These are phyloP conservation scores for Penicillium sp. DNA, from an alignment of 2,329 filamentous ascomycete genomes.

Conservation along the genomic window DNA sequence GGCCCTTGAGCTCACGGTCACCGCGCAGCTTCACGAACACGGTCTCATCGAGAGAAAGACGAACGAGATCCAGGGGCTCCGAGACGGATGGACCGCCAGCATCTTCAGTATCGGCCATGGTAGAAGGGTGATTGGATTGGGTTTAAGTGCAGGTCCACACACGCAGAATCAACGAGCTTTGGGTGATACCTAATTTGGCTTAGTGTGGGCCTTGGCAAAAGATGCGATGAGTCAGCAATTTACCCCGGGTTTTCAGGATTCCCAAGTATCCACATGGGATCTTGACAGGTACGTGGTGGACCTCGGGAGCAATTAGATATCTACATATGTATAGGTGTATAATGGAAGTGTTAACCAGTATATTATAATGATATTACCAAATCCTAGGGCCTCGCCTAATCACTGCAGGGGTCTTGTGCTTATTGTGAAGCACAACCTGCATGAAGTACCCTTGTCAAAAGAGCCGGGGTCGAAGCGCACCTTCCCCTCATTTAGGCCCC, in stretches of 20 bases:
- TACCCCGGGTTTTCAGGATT: conserved; percentile 16
- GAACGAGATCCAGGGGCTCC: conserved; percentile 91
- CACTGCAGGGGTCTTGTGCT: not conserved
- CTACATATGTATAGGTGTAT: no score
- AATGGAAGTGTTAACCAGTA: not conserved
- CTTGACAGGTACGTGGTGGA: not conserved
- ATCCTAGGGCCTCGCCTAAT: not conserved
- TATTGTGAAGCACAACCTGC: conserved; percentile 8
- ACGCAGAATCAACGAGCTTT: conserved; percentile 19
- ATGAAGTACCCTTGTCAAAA: conserved; percentile 10
- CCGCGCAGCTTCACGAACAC: conserved; percentile 96
- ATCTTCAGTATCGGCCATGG: conserved; percentile 77
- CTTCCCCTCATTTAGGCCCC: conserved; percentile 14
- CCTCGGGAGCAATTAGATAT: not conserved
- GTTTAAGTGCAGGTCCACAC: conserved; percentile 7
- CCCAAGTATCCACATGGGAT: not conserved
- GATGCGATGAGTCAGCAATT: conserved; percentile 13
- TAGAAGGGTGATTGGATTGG: conserved; percentile 4
- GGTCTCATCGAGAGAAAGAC: conserved; percentile 85
- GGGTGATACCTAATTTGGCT: conserved; percentile 10
- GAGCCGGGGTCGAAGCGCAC: conserved; percentile 13
- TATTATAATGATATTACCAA: not conserved
- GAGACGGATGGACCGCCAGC: conserved; percentile 58
- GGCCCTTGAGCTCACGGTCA: conserved; percentile 88
- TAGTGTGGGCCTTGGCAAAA: conserved; percentile 5